phyloP scores from a whole-genome alignment of 805 yeast genomes.

The Cyberlindnera euphorbiiphila region DNA sequence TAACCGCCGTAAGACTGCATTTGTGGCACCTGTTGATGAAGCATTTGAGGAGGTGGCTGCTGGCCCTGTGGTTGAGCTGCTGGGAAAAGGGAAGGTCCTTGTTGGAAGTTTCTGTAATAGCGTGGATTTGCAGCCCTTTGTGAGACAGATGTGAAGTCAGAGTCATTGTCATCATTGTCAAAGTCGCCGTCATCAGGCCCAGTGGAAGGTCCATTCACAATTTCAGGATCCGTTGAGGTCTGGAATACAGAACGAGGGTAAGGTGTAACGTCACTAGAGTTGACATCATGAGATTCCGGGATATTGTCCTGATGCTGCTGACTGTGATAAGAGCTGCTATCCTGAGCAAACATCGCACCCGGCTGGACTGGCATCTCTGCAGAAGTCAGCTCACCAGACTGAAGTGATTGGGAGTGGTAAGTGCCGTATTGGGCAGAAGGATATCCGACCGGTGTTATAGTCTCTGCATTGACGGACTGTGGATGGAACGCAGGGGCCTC shows the following conservation, averaged over 20 bases:
- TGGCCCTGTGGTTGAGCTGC: background rate
- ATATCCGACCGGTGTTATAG: constrained; percentile 16
- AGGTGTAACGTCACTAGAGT: constrained; percentile 2
- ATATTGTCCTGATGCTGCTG: background rate
- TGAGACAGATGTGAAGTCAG: constrained; percentile 75
- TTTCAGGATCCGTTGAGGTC: background rate
- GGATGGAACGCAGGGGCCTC: constrained; percentile 24
- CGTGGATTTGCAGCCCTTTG: constrained; percentile 69
- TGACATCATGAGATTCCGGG: background rate
- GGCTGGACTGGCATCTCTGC: background rate
- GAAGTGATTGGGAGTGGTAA: background rate
- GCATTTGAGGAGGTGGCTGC: background rate
- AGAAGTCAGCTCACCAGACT: too few relatives aligned
- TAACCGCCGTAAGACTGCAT: constrained; percentile 1
- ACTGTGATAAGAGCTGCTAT: background rate
- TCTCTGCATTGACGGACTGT: constrained; percentile 26
- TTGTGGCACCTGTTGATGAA: background rate
- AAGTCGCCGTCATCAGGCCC: constrained; percentile 18
- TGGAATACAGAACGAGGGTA: constrained; percentile 10
- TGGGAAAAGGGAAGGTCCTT: constrained; percentile 26
- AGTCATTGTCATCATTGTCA: constrained; percentile 33
- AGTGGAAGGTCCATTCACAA: too few relatives aligned
- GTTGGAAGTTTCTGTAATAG: constrained; percentile 38
- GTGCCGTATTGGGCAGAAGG: constrained; percentile 17
- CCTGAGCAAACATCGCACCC: background rate